Evolutionary conservation across 1,284 basidiomycete species (phyloP), one percentile per base, ranked within the genome.

Genomic region (Psilocybe mexicana): DNA sequence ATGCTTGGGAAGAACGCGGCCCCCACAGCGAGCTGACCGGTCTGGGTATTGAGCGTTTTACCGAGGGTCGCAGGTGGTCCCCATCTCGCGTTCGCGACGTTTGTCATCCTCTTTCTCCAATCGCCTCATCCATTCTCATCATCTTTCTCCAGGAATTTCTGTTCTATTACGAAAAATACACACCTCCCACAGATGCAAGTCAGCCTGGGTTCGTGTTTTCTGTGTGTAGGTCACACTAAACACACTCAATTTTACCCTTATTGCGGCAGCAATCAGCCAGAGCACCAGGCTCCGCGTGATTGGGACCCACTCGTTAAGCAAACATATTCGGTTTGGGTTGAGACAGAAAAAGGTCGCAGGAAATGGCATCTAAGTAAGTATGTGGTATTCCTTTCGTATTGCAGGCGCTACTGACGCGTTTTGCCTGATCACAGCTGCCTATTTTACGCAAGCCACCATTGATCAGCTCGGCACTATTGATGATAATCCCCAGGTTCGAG

Each of bases 1-100:
- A 92, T 68, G 87, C 90, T 55, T 93, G 91, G 91, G 91, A 93
- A 71, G 90, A 92, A 69, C 81, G 88, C 55, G 87, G 87, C 7
- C 87, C 86, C 36, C 86, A 88, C 58, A 87, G 87, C 36, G 84
- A 86, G 69, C 83, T 90, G 14, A 90, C 88, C 1, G 90, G 89
- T 11, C 77, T 90, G 50, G 88, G 89, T 38, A 92, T 92, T 70
- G 90, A 92, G 62, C 77, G 85, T 11, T 86, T 86, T 76, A 93
- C 88, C 2, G 90, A 90, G 70, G 90, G 88, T 43, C 82, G 88
- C 68, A 79, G 86, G 62, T 92, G 89, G 88, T 88, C 86, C 44
- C 86, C 89, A 42, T 88, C 86, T 59, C 81, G 90, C 52, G 88
- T 90, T 54, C 82, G 90, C 72, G 89, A 92, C 68, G 88, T 90